Base-by-base conservation (phyloP, 176 grass and related monocot species). In the Aegilops bicornis region DNA sequence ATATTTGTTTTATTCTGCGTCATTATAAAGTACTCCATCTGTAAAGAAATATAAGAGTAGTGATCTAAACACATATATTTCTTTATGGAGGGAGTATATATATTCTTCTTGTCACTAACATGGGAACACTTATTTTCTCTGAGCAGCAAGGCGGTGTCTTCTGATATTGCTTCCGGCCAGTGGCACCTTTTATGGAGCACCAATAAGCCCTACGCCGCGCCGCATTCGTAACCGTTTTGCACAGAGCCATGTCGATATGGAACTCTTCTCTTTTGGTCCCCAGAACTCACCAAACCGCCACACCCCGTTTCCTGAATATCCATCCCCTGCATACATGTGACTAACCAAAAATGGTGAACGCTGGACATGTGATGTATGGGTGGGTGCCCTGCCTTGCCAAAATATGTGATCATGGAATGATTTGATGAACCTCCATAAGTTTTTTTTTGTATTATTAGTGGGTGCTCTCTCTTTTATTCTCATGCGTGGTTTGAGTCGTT, bases 71-170 rank as follows among this genome's bases (percentile, higher is more conserved):
- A 5, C 8, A 10, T 40, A 40, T 40, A 40, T 40, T 40, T 40
- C 8, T 9, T 9, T 10, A 40, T 1, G 39, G 39, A 40, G 39
- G 40, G 10, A 43, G 40, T 43, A 13, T 45, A 45, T 45, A 14
- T 79, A 4, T 67, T 63, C 5, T 24, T 61, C 36, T 87, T 54
- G 16, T 54, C 10, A 13, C 24, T 91, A 50, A 91, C 81, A 64
- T 1, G 23, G 17, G 43, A 52, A 24, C 84, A 22, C 7, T 1
- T 24, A 5, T 71, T 15, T 8, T 72, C 24, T 61, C 40, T 6
- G 4, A 64, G 82, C 86, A 91, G 90, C 52, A 36, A 32, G 90
- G 90, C 17, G 90, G 90, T 33, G 81, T 83, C 78, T 78, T 85
- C 86, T 91, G 86, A 91, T 47, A 56, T 78, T 3, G 15, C 63